phyloP scores from a whole-genome alignment of 2,329 filamentous ascomycete species.

The Clonostachys chloroleuca region DNA sequence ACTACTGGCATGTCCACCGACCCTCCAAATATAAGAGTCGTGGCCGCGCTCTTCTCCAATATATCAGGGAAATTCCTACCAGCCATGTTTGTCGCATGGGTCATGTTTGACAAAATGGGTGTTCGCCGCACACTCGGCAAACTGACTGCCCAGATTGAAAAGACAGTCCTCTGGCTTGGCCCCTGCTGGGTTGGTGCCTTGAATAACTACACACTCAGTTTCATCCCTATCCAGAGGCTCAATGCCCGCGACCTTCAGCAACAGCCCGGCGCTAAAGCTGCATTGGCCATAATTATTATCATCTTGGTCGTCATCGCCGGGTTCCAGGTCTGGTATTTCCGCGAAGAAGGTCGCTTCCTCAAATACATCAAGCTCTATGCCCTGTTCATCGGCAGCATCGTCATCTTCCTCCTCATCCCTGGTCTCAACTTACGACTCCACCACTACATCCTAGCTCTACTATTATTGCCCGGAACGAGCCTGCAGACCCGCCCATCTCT shows the following conservation, averaged over 20 bases:
- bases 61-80: slow-evolving; percentile 81
- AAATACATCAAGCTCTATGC: slow-evolving; percentile 75
- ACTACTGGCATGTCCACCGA: slow-evolving; percentile 89
- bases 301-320: slow-evolving; percentile 63
- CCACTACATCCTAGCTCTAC: slow-evolving; percentile 86
- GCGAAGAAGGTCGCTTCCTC: slow-evolving; percentile 76
- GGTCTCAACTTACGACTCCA: slow-evolving; percentile 83
- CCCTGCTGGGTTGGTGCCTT: slow-evolving; percentile 86
- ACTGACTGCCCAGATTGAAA: slow-evolving; percentile 81
- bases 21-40: slow-evolving; percentile 64
- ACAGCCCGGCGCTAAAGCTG: slow-evolving; percentile 83
- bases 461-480: slow-evolving; percentile 82
- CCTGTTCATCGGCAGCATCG: slow-evolving; percentile 60
- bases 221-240: slow-evolving; percentile 90
- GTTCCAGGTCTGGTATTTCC: slow-evolving; percentile 80
- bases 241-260: slow-evolving; percentile 83
- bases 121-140: slow-evolving; percentile 66
- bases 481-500: slow-evolving; percentile 83
- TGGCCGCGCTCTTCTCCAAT: slow-evolving; percentile 70
- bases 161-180: slow-evolving; percentile 85
- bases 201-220: slow-evolving; percentile 92
- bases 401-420: slow-evolving; percentile 69
- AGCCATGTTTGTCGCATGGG: slow-evolving; percentile 80
- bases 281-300: slow-evolving; percentile 73
- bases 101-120: slow-evolving; percentile 81